A percentile compares a stretch with the other conserved stretches of the same genome.
These are phyloP conservation scores for Suillus weaverae DNA, from an alignment of 768 basidiomycete species.

Conservation along the genomic window DNA sequence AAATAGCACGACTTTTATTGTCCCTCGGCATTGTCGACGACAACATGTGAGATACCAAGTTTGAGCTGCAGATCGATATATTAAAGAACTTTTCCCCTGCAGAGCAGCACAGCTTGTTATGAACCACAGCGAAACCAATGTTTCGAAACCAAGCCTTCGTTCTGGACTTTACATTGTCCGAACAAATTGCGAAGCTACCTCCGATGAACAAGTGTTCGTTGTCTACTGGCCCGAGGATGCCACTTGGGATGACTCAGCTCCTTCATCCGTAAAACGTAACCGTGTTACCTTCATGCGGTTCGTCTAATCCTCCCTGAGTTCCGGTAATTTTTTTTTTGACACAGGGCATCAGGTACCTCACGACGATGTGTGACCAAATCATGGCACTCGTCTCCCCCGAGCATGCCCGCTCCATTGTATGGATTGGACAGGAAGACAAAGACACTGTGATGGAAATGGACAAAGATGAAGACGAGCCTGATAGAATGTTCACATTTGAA, in stretches of 20 bases:
- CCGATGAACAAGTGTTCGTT: slow-evolving; percentile 39
- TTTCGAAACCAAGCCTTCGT: slow-evolving; percentile 34
- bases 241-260: slow-evolving; percentile 56
- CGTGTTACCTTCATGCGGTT: slow-evolving; percentile 64
- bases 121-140: neutral
- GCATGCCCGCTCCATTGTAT: slow-evolving; percentile 46
- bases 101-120: slow-evolving; percentile 11
- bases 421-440: slow-evolving; percentile 34
- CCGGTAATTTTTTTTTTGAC: neutral
- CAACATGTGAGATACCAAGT: slow-evolving; percentile 35
- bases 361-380: slow-evolving; percentile 57
- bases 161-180: slow-evolving; percentile 49
- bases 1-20: slow-evolving; percentile 47
- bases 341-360: slow-evolving; percentile 48
- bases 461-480: slow-evolving; percentile 41
- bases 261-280: slow-evolving; percentile 47
- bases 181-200: slow-evolving; percentile 3
- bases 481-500: slow-evolving; percentile 52
- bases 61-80: neutral
- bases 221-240: slow-evolving; percentile 63
- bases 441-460: slow-evolving; percentile 23
- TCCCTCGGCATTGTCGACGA: slow-evolving; percentile 38
- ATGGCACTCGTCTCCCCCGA: slow-evolving; percentile 50
- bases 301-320: slow-evolving; percentile 2
- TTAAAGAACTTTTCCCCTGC: neutral